Percentiles rank a stretch among this genome's conserved stretches.
Evolutionary conservation across 2,329 filamentous ascomycete species (phyloP).

Genomic region (Thyridium curvatum): DNA sequence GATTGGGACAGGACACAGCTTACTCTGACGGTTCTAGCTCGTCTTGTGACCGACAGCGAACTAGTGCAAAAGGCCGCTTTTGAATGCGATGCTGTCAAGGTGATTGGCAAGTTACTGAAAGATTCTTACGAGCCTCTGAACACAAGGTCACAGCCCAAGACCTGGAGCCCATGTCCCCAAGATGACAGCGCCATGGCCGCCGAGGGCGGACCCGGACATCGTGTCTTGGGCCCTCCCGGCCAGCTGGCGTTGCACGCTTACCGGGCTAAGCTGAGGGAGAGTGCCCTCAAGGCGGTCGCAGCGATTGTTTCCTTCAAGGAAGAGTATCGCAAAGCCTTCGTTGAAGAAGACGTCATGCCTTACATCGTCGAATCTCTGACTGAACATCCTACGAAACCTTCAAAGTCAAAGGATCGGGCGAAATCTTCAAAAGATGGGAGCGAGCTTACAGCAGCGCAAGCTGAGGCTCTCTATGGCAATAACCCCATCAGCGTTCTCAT

Average conservation of each 20-base stretch:
- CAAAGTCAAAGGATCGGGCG: constrained; percentile 31
- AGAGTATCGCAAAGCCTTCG: constrained; percentile 73
- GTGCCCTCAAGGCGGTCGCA: constrained; percentile 71
- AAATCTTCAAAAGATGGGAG: constrained; percentile 26
- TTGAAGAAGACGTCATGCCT: constrained; percentile 72
- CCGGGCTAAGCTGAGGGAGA: constrained; percentile 70
- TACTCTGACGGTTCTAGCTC: constrained; percentile 69
- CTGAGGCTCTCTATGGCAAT: constrained; percentile 49
- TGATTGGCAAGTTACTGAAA: constrained; percentile 41
- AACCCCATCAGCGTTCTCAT: constrained; percentile 76
- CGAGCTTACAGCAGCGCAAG: constrained; percentile 18
- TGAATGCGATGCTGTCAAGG: constrained; percentile 49
- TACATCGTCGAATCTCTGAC: constrained; percentile 78
- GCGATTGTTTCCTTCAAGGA: constrained; percentile 77
- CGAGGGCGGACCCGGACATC: constrained; percentile 23
- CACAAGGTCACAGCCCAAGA: constrained; percentile 17
- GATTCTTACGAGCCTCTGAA: constrained; percentile 42
- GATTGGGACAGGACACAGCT: constrained; percentile 57
- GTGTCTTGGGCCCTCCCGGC: constrained; percentile 54
- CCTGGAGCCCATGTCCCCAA: constrained; percentile 27
- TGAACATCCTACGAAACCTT: constrained; percentile 47
- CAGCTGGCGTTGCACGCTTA: constrained; percentile 57
- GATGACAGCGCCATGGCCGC: constrained; percentile 19
- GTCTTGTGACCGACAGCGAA: constrained; percentile 71
- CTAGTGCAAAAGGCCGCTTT: constrained; percentile 76